Conservation (phyloP, 495 filamentous ascomycete genomes). For the Parachaetomium inaequale region DNA sequence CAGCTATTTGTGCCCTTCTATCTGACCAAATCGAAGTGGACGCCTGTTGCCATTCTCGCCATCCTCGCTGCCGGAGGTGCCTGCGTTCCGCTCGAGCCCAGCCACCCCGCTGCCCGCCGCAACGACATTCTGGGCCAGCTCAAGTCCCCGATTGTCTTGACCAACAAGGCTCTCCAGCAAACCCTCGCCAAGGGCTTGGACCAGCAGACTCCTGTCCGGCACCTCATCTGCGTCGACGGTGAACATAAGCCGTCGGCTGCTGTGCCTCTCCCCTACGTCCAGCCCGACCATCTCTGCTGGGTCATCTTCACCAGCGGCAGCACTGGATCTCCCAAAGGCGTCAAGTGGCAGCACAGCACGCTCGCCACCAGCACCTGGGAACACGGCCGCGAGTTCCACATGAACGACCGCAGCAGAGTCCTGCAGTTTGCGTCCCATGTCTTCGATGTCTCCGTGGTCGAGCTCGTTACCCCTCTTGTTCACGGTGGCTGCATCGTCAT, state of each 20-base stretch:
- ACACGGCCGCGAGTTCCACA: conserved; percentile 7
- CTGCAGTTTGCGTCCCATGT: conserved; percentile 11
- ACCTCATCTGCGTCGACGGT: conserved; percentile 5
- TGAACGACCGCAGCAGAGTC: background rate
- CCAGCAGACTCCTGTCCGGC: conserved; percentile 3
- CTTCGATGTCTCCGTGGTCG: conserved; percentile 6
- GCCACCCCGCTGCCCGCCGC: conserved; percentile 51
- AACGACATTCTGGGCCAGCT: conserved; percentile 26
- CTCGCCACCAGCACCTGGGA: conserved; percentile 23
- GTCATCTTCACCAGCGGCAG: conserved; percentile 49
- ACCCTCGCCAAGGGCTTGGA: conserved; percentile 1
- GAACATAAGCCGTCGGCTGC: background rate
- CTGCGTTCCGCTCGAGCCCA: conserved; percentile 53
- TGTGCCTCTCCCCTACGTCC: conserved; percentile 10
- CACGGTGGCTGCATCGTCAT: conserved; percentile 9
- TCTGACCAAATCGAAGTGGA: conserved; percentile 46
- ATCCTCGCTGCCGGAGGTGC: conserved; percentile 42
- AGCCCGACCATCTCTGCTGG: conserved; percentile 9
- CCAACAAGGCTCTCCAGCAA: background rate
- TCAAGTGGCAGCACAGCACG: conserved; percentile 39
- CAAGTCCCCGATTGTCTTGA: conserved; percentile 30
- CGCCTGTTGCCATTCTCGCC: conserved; percentile 40
- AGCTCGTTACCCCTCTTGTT: conserved; percentile 8
- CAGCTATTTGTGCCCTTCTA: conserved; percentile 36
- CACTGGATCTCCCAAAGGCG: conserved; percentile 38